Conservation (phyloP, 176 grass and related monocot species). For the Oryza glaberrima region DNA sequence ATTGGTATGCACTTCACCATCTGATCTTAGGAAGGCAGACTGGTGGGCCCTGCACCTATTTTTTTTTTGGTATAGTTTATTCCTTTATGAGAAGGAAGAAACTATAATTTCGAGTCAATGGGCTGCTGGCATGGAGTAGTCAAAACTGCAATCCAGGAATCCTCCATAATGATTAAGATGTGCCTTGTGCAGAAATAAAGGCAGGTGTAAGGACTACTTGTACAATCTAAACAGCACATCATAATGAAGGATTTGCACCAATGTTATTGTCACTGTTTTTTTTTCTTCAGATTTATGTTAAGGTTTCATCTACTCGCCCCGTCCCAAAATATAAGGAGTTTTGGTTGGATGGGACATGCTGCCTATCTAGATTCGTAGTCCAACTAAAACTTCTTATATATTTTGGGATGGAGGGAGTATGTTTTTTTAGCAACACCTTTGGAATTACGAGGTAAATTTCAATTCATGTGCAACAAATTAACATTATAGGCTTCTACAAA, state of each 20-base stretch:
- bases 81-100: neutral
- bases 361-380: too few species aligned
- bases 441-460: neutral
- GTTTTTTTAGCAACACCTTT: neutral
- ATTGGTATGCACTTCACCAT: neutral
- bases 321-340: too few species aligned
- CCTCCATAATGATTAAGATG: conserved; percentile 6
- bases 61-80: neutral
- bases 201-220: conserved; percentile 8
- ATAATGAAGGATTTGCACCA: neutral
- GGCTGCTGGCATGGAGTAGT: neutral
- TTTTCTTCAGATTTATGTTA: neutral
- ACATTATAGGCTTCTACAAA: neutral
- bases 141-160: conserved; percentile 23
- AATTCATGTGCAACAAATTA: neutral
- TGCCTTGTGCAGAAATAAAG: conserved; percentile 13
- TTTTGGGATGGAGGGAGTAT: neutral
- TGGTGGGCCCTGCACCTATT: neutral
- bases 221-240: neutral
- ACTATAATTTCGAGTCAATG: neutral
- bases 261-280: neutral
- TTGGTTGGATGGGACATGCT: too few species aligned
- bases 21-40: neutral
- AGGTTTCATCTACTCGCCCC: neutral
- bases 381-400: too few species aligned